phyloP scores from a whole-genome alignment of 1,284 basidiomycete species.

The Ceratorhiza oryzae-sativae region DNA sequence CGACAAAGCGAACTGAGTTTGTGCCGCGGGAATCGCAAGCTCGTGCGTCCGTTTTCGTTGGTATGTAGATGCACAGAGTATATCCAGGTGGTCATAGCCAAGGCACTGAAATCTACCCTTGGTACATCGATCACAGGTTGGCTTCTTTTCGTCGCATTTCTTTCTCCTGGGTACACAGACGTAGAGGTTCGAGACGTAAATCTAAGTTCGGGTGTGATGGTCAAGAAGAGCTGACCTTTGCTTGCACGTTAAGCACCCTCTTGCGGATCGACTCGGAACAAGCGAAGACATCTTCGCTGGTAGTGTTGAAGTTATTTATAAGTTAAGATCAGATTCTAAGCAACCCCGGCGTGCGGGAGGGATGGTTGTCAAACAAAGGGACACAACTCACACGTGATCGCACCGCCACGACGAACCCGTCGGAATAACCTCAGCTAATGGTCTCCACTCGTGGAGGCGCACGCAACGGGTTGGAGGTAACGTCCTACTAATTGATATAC shows the following conservation, averaged over 20 bases:
- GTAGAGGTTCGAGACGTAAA: not conserved
- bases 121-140: not conserved
- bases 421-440: too few relatives aligned
- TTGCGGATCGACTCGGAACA: not conserved
- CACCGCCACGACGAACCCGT: too few relatives aligned
- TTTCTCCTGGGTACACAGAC: not conserved
- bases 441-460: too few relatives aligned
- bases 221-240: not conserved
- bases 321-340: too few relatives aligned
- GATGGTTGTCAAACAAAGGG: too few relatives aligned
- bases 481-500: too few relatives aligned
- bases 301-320: too few relatives aligned
- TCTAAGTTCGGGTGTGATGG: too few relatives aligned
- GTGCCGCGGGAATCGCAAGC: not conserved
- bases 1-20: not conserved
- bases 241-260: constrained; percentile 16
- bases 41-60: not conserved
- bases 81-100: not conserved
- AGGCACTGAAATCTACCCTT: not conserved
- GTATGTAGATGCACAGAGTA: not conserved
- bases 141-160: constrained; percentile 2
- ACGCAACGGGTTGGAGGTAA: too few relatives aligned
- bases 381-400: too few relatives aligned
- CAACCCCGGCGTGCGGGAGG: too few relatives aligned
- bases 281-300: not conserved